Base-by-base conservation (phyloP, 768 basidiomycete species). In the Epithele typhae region DNA sequence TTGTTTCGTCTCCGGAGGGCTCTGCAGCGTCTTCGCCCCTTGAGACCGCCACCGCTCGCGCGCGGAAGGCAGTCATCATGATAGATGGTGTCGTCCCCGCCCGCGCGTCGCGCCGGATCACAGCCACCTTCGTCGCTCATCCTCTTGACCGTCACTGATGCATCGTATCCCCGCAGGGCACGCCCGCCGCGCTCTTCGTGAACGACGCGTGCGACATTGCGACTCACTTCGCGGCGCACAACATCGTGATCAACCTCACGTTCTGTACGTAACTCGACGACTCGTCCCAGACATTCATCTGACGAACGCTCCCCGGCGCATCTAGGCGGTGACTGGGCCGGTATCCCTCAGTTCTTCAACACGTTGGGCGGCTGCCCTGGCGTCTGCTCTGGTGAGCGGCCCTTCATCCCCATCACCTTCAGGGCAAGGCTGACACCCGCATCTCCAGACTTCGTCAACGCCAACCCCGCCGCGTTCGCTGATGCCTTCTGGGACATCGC, bases 401-500 rank as follows among this genome's bases (percentile, higher is more conserved):
- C 6, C 10, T 24, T 43, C 5, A 39, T 24, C 4, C n/a, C 25
- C 12, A n/a, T n/a, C n/a, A n/a, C n/a, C n/a, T n/a, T n/a, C n/a
- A n/a, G n/a, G n/a, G n/a, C n/a, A n/a, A n/a, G n/a, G n/a, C n/a
- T n/a, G n/a, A n/a, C n/a, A n/a, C n/a, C n/a, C n/a, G n/a, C 7
- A 7, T 15, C 42, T 17, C 27, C 49, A 84, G 82, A 78, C 51
- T 84, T 68, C 53, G 83, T 85, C 54, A 73, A 79, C 66, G 74
- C 75, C 49, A 82, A 86, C 56, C 87, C 87, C 1, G 61, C 64
- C 3, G 82, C 81, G 10, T 89, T 89, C 65, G 52, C 54, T 9
- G 68, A 84, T 25, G 84, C 88, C 0, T 88, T 80, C 69, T 90
- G 86, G 66, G 78, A 86, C 36, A 75, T 91, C 60, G 72, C 74